Evolutionary conservation across 2,329 filamentous ascomycete species (phyloP).

Genomic region (Stachybotrys echinatus): DNA sequence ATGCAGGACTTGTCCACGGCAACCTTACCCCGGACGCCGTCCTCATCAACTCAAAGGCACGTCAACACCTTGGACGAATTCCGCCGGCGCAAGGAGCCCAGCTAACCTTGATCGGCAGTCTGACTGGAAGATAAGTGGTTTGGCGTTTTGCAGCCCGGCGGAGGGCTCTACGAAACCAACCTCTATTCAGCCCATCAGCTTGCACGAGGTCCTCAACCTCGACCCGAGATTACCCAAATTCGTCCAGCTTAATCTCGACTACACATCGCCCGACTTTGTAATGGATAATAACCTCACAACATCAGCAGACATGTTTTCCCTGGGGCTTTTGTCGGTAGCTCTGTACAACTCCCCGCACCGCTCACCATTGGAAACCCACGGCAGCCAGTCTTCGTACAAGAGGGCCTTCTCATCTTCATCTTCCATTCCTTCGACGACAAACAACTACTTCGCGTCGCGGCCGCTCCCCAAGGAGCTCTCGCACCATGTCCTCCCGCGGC

Average conservation of each 20-base stretch:
- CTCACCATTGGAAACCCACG: slow-evolving; percentile 79
- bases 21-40: slow-evolving; percentile 93
- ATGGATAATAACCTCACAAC: slow-evolving; percentile 83
- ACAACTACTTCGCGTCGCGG: slow-evolving; percentile 78
- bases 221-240: slow-evolving; percentile 76
- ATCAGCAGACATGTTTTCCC: slow-evolving; percentile 86
- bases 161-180: slow-evolving; percentile 70
- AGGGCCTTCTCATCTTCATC: slow-evolving; percentile 74
- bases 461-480: slow-evolving; percentile 75
- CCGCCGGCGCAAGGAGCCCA: not conserved
- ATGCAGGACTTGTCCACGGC: slow-evolving; percentile 86
- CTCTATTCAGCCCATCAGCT: slow-evolving; percentile 71
- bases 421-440: slow-evolving; percentile 69
- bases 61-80: slow-evolving; percentile 22
- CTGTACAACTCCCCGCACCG: slow-evolving; percentile 92
- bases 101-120: slow-evolving; percentile 51
- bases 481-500: slow-evolving; percentile 69
- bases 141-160: slow-evolving; percentile 80
- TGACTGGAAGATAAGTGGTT: slow-evolving; percentile 97
- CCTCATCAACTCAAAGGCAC: slow-evolving; percentile 85
- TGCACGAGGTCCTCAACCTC: slow-evolving; percentile 79
- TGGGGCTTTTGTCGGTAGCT: slow-evolving; percentile 82
- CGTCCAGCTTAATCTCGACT: slow-evolving; percentile 90
- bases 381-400: slow-evolving; percentile 79
- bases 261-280: slow-evolving; percentile 89